Evolutionary conservation across 352 stramenopile genomes (phyloP), one percentile per base, ranked within the genome.

Genomic region (Phytopythium chamaehyphon): DNA sequence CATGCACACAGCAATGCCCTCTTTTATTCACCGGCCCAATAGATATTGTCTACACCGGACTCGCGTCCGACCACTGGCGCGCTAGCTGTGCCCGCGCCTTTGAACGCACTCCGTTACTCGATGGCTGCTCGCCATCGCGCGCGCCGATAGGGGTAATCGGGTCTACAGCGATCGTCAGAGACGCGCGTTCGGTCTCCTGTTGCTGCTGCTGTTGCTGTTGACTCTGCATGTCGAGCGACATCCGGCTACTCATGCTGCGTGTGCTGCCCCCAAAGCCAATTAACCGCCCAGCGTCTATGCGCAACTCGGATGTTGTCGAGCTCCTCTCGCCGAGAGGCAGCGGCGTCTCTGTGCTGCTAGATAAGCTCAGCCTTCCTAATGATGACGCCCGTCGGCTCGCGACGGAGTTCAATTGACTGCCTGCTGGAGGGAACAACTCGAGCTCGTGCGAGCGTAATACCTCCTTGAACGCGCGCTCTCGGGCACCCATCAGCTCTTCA

Each of bases 391-490:
- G 35, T n/a, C 45, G 39, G 33, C 37, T 33, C 5, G 33, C 42
- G 22, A 22, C 40, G 33, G 26, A 9, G 10, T 9, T 21, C 10
- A 12, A 40, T 40, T 36, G 51, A 28, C 26, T 61, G 33, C 4
- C 39, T 23, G 40, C 16, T 10, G 55, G 53, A 54, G 68, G 70
- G 21, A 85, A 82, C 11, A 87, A 47, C 8, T 79, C 60, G 12
- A 65, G 48, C 54, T 89, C 78, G 39, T 81, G 69, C 22, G 59
- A 53, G 18, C 73, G 61, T 31, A 89, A 40, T 16, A 89, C 33
- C 47, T 64, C 61, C 54, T 89, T 89, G 46, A 89, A 87, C 47
- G 83, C 69, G 15, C 77, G 80, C 47, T 89, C 78, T 16, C 75
- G 62, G 2, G 66, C 61, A 21, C 64, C 69, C 73, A 86, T 84